Evolutionary conservation across 75 land plant genomes (phyloP), one percentile per base, ranked within the genome.

Genomic region (Adiantum capillusveneris): DNA sequence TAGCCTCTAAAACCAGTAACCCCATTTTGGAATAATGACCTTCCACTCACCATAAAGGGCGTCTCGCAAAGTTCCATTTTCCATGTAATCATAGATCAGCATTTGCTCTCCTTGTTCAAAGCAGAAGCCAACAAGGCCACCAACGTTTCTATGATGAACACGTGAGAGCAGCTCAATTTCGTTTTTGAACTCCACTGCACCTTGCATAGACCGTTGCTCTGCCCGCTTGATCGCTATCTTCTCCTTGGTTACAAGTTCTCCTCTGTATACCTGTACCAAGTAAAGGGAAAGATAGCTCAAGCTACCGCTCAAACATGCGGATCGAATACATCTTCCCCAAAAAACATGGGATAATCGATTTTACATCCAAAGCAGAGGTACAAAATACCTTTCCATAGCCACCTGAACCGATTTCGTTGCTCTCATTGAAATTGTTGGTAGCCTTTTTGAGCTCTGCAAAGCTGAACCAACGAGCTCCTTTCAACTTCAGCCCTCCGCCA

Each of bases 381-480:
- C 7, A 13, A 39, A 13, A 39, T 20, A 88, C 96, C 85, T 84
- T 90, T 37, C 96, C 96, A 68, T 84, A 90, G 31, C 96, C 96
- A 37, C 96, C 96, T 6, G 77, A 72, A 24, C 95, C 90, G 44
- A 92, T 70, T 55, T 78, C 84, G 67, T 88, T 77, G 53, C 45
- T 52, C 12, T 60, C 63, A 0, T 75, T 75, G 70, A 90, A 90
- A 57, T 84, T 81, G 19, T 82, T 65, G 7, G 88, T 84, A 46
- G 79, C 65, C 37, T 75, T 82, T 67, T 84, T 90, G 27, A 90
- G 71, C 31, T 90, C 96, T 11, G 71, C 75, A 60, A 61, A 81
- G 26, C 85, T 74, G 65, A 90, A 90, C 75, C 78, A 77, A 44
- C 81, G 74, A 20, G 91, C 81, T 56, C 96, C 96, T 58, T 90